Conservation (phyloP, 805 yeast species). For the Candida berthetii region DNA sequence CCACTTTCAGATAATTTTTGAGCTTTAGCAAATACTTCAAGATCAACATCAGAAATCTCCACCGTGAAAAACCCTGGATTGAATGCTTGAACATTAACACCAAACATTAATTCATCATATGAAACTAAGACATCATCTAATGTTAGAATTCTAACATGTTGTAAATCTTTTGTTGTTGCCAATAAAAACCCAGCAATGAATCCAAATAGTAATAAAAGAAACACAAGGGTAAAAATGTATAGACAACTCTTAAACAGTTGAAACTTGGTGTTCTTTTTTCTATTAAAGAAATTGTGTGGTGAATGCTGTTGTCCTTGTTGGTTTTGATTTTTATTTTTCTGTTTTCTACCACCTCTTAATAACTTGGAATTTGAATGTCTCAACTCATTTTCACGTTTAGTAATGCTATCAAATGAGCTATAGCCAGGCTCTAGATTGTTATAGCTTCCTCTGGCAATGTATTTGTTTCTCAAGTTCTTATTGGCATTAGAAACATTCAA, state of each 20-base stretch:
- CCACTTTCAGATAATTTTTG: constrained; percentile 29
- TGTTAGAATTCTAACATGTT: constrained; percentile 53
- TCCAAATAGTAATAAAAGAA: constrained; percentile 59
- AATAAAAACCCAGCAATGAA: constrained; percentile 78
- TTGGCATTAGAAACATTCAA: constrained; percentile 16
- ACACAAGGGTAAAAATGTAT: constrained; percentile 26
- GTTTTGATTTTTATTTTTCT: constrained; percentile 12
- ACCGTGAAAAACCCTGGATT: constrained; percentile 85
- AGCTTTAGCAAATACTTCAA: constrained; percentile 82
- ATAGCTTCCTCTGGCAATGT: background rate
- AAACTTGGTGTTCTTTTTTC: constrained; percentile 20
- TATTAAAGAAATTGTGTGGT: constrained; percentile 40
- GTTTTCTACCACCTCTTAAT: constrained; percentile 7
- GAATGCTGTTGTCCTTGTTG: constrained; percentile 27
- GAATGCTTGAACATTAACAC: constrained; percentile 68
- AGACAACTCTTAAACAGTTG: constrained; percentile 26
- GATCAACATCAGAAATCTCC: constrained; percentile 53
- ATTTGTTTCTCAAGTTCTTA: constrained; percentile 13
- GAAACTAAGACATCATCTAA: constrained; percentile 71
- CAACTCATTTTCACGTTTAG: constrained; percentile 6
- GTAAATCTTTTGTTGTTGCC: constrained; percentile 82
- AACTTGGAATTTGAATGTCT: constrained; percentile 2
- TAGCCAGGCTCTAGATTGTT: background rate
- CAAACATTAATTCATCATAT: constrained; percentile 80
- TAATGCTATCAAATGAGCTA: constrained; percentile 8